Conservation (phyloP, 345 rosid genomes). For the Arabis hirsuta region DNA sequence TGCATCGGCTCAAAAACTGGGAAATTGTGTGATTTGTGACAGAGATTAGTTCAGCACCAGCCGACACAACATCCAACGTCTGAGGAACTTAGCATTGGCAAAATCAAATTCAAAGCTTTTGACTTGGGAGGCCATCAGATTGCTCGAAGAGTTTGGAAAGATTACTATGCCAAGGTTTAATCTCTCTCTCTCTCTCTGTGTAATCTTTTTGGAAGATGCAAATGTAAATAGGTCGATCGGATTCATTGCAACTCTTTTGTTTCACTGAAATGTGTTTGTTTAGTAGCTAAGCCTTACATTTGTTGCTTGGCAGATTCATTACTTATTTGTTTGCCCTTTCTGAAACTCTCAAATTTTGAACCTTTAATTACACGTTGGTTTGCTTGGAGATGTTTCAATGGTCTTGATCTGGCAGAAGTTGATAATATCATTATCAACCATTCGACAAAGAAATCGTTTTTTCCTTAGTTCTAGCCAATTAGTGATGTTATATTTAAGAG, state of each 20-base stretch:
- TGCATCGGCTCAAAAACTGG: not conserved
- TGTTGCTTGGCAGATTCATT: not conserved
- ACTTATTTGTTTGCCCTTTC: not conserved
- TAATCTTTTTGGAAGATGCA: too few species aligned
- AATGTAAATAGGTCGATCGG: not conserved
- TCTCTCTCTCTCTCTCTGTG: not conserved
- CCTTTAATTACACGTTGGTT: not conserved
- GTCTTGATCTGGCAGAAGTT: not conserved
- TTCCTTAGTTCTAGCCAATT: not conserved
- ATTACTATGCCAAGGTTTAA: conserved; percentile 76
- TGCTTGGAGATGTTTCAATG: not conserved
- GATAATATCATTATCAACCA: not conserved
- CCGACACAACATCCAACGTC: conserved; percentile 85
- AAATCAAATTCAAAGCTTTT: conserved; percentile 84
- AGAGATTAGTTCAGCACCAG: conserved; percentile 89
- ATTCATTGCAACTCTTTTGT: not conserved
- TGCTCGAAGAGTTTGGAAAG: conserved; percentile 87
- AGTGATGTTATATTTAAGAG: not conserved
- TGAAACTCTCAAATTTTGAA: not conserved
- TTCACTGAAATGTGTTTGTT: conserved; percentile 29
- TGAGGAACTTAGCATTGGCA: conserved; percentile 80
- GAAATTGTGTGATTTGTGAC: conserved; percentile 26
- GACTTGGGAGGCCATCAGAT: conserved; percentile 93
- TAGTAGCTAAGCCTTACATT: conserved; percentile 35
- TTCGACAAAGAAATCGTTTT: not conserved